These are phyloP conservation scores for Uronychia binucleata DNA, from an alignment of 73 alveolate genomes.

Conservation along the genomic window DNA sequence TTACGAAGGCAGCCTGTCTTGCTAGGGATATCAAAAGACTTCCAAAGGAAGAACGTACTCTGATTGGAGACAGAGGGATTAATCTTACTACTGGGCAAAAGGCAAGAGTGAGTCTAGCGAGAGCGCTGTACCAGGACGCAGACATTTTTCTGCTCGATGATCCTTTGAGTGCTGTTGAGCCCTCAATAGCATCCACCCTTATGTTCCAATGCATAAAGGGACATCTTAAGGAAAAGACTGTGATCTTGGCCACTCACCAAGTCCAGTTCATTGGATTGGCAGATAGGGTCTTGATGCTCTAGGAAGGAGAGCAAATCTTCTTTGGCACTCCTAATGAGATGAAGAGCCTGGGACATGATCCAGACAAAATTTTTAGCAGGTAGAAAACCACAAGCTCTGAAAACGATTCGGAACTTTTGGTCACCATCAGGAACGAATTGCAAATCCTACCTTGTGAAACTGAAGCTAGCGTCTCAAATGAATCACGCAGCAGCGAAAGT, in stretches of 20 bases:
- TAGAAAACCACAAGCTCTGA: no score
- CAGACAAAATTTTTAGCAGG: no score
- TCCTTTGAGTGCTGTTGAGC: slow-evolving; percentile 47
- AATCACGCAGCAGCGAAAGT: no score
- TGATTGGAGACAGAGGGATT: slow-evolving; percentile 96
- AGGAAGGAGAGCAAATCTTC: slow-evolving; percentile 24
- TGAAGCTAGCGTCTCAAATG: no score
- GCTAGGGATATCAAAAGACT: slow-evolving; percentile 86
- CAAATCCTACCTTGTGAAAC: no score
- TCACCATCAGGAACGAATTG: no score
- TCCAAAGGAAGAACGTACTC: slow-evolving; percentile 85
- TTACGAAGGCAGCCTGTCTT: slow-evolving; percentile 14
- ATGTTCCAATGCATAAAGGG: slow-evolving; percentile 6
- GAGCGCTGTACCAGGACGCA: slow-evolving; percentile 85
- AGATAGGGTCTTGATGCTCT: slow-evolving; percentile 29
- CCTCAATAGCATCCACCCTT: slow-evolving; percentile 14
- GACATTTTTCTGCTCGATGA: slow-evolving; percentile 58
- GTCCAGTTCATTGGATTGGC: slow-evolving; percentile 7
- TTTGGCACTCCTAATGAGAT: slow-evolving; percentile 27
- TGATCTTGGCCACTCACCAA: slow-evolving; percentile 36
- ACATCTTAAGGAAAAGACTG: slow-evolving; percentile 30
- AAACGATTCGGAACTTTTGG: no score
- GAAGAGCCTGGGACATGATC: no score
- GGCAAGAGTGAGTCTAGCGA: slow-evolving; percentile 93
- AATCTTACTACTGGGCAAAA: slow-evolving; percentile 97